phyloP scores from a whole-genome alignment of 2,329 filamentous ascomycete species.

The Rugonectria rugulosa region DNA sequence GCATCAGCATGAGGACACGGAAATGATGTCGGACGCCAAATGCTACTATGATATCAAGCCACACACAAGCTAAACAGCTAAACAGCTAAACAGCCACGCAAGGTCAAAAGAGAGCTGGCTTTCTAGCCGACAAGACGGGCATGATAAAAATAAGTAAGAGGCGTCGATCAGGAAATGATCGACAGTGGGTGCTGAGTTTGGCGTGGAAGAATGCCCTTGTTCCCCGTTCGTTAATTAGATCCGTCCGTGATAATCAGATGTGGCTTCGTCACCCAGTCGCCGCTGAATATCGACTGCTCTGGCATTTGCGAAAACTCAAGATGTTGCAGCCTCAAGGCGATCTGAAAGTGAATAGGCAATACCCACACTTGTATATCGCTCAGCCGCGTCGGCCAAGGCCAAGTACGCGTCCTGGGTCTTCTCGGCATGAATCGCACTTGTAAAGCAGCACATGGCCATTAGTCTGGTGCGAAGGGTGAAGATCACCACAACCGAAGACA shows the following conservation, averaged over 20 bases:
- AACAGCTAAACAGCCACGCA: slow-evolving; percentile 2
- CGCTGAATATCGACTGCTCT: background rate
- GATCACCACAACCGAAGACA: slow-evolving; percentile 28
- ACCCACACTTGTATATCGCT: too few relatives aligned
- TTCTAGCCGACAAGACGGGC: slow-evolving; percentile 4
- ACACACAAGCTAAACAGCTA: slow-evolving; percentile 6
- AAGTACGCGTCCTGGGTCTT: background rate
- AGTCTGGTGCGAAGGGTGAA: slow-evolving; percentile 25
- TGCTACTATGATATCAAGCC: slow-evolving; percentile 18
- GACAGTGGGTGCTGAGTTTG: slow-evolving; percentile 3
- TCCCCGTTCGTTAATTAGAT: background rate
- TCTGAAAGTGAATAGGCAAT: background rate
- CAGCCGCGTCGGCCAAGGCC: too few relatives aligned
- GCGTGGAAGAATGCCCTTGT: slow-evolving; percentile 5
- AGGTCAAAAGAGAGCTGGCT: background rate
- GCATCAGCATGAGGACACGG: background rate
- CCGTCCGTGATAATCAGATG: background rate
- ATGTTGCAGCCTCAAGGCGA: background rate
- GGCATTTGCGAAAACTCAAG: too few relatives aligned
- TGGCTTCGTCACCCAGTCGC: slow-evolving; percentile 14
- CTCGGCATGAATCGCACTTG: slow-evolving; percentile 16
- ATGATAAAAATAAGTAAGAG: slow-evolving; percentile 22
- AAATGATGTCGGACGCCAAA: background rate
- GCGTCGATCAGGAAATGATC: slow-evolving; percentile 17
- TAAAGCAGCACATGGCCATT: slow-evolving; percentile 27